Conservation (phyloP, 2,329 filamentous ascomycete species). For the Hypoxylon sp. region DNA sequence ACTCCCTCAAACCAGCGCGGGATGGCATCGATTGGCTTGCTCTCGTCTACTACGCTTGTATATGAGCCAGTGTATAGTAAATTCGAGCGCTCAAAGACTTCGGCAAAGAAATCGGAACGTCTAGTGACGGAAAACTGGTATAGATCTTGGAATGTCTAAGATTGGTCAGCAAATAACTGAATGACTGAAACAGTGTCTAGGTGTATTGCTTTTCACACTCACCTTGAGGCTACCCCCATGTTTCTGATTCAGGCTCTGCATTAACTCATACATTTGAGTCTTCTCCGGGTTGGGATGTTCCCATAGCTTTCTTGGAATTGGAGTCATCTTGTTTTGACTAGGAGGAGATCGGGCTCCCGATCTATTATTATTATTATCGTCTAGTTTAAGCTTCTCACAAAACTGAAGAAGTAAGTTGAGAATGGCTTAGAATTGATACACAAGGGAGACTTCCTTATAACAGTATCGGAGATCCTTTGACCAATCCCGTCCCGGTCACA, state of each 20-base stretch:
- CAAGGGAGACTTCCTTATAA: not conserved
- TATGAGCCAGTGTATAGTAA: constrained; percentile 76
- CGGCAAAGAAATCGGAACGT: constrained; percentile 75
- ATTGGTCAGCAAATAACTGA: constrained; percentile 28
- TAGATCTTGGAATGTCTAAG: constrained; percentile 76
- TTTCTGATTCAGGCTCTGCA: constrained; percentile 74
- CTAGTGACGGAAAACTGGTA: constrained; percentile 77
- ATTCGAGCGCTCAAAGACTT: constrained; percentile 72
- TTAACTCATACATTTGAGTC: constrained; percentile 77
- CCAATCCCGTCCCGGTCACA: constrained; percentile 6
- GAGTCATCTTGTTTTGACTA: constrained; percentile 27
- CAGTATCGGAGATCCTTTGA: constrained; percentile 2
- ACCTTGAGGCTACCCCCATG: constrained; percentile 72
- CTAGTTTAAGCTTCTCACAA: constrained; percentile 10
- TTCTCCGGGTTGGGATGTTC: constrained; percentile 73
- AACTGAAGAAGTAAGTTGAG: constrained; percentile 2
- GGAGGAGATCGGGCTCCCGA: constrained; percentile 52
- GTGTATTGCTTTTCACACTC: constrained; percentile 33
- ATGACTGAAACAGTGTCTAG: not conserved
- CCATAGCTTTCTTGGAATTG: constrained; percentile 75
- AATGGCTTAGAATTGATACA: not conserved
- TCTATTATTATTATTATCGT: constrained; percentile 54
- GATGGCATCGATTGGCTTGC: constrained; percentile 76
- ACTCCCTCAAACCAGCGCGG: constrained; percentile 85
- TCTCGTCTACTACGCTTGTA: constrained; percentile 76